Conservation (phyloP, 75 land plant genomes). For the Pinus tabuliformis region DNA sequence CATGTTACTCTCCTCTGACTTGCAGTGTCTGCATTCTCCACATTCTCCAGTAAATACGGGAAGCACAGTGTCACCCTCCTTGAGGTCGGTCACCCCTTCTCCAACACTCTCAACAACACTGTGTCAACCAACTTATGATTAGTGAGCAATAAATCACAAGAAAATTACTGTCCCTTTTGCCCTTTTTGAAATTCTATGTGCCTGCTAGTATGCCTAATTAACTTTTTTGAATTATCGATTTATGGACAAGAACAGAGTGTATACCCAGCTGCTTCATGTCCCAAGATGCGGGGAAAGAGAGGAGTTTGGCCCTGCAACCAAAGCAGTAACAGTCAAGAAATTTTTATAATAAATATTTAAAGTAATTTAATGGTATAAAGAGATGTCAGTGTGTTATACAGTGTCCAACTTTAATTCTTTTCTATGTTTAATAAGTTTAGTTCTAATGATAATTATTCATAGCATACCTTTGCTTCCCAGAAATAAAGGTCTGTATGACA, state of each 20-base stretch:
- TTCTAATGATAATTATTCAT: too few relatives aligned
- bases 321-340: too few relatives aligned
- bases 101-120: slow-evolving; percentile 68
- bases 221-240: too few relatives aligned
- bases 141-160: not conserved
- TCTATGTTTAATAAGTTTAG: too few relatives aligned
- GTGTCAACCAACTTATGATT: not conserved
- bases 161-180: too few relatives aligned
- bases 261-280: slow-evolving; percentile 84
- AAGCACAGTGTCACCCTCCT: slow-evolving; percentile 51
- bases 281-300: slow-evolving; percentile 67
- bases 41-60: slow-evolving; percentile 61
- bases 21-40: slow-evolving; percentile 39
- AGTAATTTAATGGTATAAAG: too few relatives aligned
- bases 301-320: slow-evolving; percentile 38
- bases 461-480: slow-evolving; percentile 14
- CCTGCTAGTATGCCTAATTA: too few relatives aligned
- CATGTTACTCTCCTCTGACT: slow-evolving; percentile 50
- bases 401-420: too few relatives aligned
- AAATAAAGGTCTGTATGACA: slow-evolving; percentile 38
- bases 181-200: too few relatives aligned
- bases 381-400: too few relatives aligned
- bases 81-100: slow-evolving; percentile 41
- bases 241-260: too few relatives aligned
- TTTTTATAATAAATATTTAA: too few relatives aligned